A percentile compares a stretch with the other conserved stretches of the same genome.
These are phyloP conservation scores for Colletotrichum sp. DNA, from an alignment of 2,329 filamentous ascomycete species.

Conservation along the genomic window DNA sequence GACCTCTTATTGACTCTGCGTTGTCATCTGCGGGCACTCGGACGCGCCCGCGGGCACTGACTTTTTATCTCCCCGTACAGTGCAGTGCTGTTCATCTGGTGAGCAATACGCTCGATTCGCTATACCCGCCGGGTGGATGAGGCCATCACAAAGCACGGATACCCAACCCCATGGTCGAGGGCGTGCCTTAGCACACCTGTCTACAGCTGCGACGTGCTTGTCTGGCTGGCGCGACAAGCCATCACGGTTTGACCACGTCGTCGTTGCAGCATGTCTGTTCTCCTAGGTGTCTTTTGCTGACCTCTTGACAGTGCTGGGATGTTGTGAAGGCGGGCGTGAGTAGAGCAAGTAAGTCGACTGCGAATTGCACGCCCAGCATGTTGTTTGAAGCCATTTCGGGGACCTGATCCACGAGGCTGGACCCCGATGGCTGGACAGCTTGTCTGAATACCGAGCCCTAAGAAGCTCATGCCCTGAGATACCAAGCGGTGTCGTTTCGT, in stretches of 20 bases:
- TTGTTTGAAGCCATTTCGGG: not conserved
- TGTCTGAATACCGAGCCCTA: not conserved
- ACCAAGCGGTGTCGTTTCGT: not conserved
- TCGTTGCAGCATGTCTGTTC: not conserved
- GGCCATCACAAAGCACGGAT: not conserved
- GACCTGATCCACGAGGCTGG: not conserved
- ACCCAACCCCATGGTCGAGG: not conserved
- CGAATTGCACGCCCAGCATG: not conserved
- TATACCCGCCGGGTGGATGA: not conserved
- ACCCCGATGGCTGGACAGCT: not conserved
- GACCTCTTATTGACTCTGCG: not conserved
- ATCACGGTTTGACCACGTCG: not conserved
- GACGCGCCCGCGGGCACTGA: not conserved
- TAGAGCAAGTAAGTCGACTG: not conserved
- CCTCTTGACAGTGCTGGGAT: not conserved
- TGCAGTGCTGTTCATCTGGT: not conserved
- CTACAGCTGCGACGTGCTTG: not conserved
- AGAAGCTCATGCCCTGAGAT: not conserved
- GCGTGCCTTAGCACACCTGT: not conserved
- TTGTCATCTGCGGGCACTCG: slow-evolving; percentile 7
- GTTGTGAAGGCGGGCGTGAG: not conserved
- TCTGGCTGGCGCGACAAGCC: not conserved
- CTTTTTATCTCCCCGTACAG: not conserved
- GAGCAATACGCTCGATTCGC: not conserved
- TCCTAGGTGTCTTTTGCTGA: not conserved